phyloP scores from a whole-genome alignment of 2,329 filamentous ascomycete genomes.

The Leptographium wingfieldii region DNA sequence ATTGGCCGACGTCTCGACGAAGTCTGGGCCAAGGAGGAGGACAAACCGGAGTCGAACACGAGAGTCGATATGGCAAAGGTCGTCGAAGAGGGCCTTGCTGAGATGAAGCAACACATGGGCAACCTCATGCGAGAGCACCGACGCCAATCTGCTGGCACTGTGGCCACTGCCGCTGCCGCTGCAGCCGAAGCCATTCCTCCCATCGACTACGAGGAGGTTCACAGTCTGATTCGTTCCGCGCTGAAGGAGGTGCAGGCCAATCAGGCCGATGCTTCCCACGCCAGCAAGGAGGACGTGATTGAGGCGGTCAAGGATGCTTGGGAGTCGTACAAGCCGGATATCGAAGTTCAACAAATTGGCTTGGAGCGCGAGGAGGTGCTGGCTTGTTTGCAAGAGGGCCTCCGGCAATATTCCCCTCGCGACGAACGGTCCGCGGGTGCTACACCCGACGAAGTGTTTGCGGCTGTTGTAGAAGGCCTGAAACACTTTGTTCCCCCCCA shows the following conservation, averaged over 20 bases:
- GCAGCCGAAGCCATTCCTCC: slow-evolving; percentile 41
- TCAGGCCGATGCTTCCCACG: slow-evolving; percentile 31
- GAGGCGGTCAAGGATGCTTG: slow-evolving; percentile 80
- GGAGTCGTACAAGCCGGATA: slow-evolving; percentile 89
- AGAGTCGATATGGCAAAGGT: slow-evolving; percentile 64
- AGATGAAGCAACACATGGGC: slow-evolving; percentile 77
- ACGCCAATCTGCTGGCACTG: slow-evolving; percentile 51
- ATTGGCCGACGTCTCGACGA: slow-evolving; percentile 78
- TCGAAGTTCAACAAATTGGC: slow-evolving; percentile 80
- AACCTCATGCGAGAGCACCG: slow-evolving; percentile 64
- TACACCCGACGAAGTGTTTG: slow-evolving; percentile 72
- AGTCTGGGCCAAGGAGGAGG: slow-evolving; percentile 32
- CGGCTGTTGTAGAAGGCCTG: slow-evolving; percentile 74
- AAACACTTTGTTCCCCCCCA: slow-evolving; percentile 67
- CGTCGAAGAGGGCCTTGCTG: slow-evolving; percentile 65
- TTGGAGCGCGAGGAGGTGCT: slow-evolving; percentile 85
- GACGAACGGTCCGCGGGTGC: slow-evolving; percentile 44
- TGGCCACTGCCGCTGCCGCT: slow-evolving; percentile 16
- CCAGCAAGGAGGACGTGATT: slow-evolving; percentile 73
- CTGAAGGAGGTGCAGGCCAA: slow-evolving; percentile 46
- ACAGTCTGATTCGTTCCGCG: slow-evolving; percentile 70
- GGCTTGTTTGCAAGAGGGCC: slow-evolving; percentile 71
- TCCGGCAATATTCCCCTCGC: slow-evolving; percentile 57
- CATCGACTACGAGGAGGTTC: slow-evolving; percentile 73
- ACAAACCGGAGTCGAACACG: slow-evolving; percentile 37